Conservation (phyloP, 2,329 filamentous ascomycete species). For the Endocalyx cinctus region DNA sequence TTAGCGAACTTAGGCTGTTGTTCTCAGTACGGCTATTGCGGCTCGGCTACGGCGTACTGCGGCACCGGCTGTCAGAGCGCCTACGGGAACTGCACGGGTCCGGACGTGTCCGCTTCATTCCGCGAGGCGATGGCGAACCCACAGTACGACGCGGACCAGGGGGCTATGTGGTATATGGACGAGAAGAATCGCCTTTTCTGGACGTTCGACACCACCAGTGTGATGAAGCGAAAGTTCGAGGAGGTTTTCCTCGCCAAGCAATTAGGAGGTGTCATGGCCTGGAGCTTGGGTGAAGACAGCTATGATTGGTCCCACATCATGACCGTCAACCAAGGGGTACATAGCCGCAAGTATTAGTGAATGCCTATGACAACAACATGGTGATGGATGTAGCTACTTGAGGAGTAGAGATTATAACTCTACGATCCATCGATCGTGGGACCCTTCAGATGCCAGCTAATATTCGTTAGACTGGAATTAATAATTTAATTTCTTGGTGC, state of each 20-base stretch:
- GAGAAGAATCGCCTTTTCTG: constrained; percentile 56
- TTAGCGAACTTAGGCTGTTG: constrained; percentile 7
- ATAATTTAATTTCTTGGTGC: too few relatives aligned
- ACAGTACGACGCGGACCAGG: constrained; percentile 48
- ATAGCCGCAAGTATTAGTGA: too few relatives aligned
- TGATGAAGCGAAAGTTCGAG: constrained; percentile 57
- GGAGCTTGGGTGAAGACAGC: constrained; percentile 67
- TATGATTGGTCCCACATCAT: constrained; percentile 38
- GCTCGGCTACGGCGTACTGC: constrained; percentile 23
- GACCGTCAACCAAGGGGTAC: constrained; percentile 13
- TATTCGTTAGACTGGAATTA: too few relatives aligned
- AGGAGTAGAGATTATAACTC: too few relatives aligned
- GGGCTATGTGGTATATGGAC: constrained; percentile 68
- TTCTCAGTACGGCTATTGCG: constrained; percentile 21
- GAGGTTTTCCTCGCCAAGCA: constrained; percentile 48
- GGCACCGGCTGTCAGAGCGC: constrained; percentile 10
- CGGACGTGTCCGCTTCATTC: constrained; percentile 8
- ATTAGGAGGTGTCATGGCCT: constrained; percentile 69
- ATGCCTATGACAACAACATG: too few relatives aligned
- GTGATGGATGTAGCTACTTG: too few relatives aligned
- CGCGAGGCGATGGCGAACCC: constrained; percentile 43
- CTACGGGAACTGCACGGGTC: constrained; percentile 9
- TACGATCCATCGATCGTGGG: too few relatives aligned
- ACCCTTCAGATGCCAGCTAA: too few relatives aligned
- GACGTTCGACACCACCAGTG: constrained; percentile 62